A percentile compares a stretch with the other conserved stretches of the same genome.
Conservation (phyloP, 208 protist genomes). For the Acanthamoeba castellanii region DNA sequence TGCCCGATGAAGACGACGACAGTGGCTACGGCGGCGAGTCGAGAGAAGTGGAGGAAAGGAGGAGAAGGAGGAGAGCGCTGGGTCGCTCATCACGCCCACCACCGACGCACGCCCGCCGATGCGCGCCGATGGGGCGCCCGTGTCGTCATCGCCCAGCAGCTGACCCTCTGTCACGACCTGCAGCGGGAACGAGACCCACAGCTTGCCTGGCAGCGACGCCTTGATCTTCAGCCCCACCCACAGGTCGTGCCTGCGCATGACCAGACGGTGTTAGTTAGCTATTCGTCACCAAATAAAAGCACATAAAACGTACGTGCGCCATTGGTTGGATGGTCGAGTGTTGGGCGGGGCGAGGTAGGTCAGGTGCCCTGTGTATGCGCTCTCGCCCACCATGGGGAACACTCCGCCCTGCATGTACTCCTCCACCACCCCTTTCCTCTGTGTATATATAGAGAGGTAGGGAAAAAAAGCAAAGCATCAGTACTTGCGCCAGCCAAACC, state of each 20-base stretch:
- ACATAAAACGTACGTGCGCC: not conserved
- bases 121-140: not conserved
- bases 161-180: not conserved
- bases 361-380: not conserved
- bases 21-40: not conserved
- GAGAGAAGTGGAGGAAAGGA: not conserved
- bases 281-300: not conserved
- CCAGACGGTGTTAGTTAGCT: not conserved
- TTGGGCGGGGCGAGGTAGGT: not conserved
- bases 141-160: not conserved
- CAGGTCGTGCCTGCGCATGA: not conserved
- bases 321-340: conserved; percentile 17
- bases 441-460: too few relatives aligned
- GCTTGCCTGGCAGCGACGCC: not conserved
- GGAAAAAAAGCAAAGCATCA: not conserved
- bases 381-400: conserved; percentile 25
- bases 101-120: not conserved
- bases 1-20: not conserved
- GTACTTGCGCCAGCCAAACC: not conserved
- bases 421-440: conserved; percentile 32
- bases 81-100: conserved; percentile 26
- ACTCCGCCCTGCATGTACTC: conserved; percentile 43
- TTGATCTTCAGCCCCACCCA: conserved; percentile 51
- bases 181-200: conserved; percentile 1
- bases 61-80: not conserved